A percentile compares a stretch with the other conserved stretches of the same genome.
Conservation (phyloP, 2,329 filamentous ascomycete species). For the Kalaharituber pfeilii region DNA sequence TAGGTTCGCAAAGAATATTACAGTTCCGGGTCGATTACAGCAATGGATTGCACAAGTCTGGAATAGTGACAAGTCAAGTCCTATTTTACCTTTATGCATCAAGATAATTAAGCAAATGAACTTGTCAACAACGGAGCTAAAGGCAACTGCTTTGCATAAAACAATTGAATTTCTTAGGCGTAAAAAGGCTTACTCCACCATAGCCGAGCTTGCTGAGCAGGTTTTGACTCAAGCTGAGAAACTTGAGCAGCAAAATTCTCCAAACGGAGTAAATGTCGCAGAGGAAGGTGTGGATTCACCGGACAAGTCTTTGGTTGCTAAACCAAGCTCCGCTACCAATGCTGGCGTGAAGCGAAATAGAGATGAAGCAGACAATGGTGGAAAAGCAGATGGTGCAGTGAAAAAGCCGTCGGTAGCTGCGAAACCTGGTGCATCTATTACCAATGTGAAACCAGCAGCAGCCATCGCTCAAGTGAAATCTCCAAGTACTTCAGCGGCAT, state of each 20-base stretch:
- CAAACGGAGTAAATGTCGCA: background rate
- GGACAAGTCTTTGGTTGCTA: background rate
- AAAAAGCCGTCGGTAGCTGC: background rate
- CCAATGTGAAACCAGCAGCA: background rate
- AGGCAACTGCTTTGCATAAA: background rate
- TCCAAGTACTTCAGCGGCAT: background rate
- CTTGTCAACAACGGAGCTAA: background rate
- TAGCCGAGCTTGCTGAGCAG: background rate
- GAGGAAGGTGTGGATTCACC: background rate
- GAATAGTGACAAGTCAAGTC: background rate
- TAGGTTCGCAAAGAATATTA: slow-evolving; percentile 1
- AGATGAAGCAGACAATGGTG: background rate
- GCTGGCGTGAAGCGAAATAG: background rate
- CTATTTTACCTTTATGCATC: background rate
- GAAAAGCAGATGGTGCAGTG: background rate
- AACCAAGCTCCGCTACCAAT: background rate
- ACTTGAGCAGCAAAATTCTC: background rate
- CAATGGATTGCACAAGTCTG: background rate
- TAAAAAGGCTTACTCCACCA: background rate
- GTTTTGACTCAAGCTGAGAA: background rate
- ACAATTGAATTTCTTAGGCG: background rate
- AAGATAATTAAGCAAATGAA: background rate
- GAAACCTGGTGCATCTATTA: background rate
- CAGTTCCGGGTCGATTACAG: background rate
- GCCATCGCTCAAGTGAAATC: background rate